Conservation (phyloP, 768 basidiomycete species). For the Rickenella mellea region DNA sequence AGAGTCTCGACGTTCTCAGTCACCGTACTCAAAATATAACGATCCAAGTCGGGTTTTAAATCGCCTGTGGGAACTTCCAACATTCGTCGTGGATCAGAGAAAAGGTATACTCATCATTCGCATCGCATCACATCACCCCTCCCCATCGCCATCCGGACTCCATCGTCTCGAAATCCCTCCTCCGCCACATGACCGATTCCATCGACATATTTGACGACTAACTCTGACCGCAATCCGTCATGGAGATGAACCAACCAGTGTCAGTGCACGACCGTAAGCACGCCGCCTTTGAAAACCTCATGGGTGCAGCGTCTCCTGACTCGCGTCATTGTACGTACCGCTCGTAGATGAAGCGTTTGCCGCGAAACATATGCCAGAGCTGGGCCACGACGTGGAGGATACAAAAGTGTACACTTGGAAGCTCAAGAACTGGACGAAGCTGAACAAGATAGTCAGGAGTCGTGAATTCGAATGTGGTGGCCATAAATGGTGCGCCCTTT, state of each 20-base stretch:
- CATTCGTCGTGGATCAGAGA: too few species aligned
- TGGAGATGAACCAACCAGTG: slow-evolving; percentile 80
- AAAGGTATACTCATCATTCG: too few species aligned
- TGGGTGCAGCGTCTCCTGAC: slow-evolving; percentile 13
- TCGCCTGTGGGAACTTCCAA: too few species aligned
- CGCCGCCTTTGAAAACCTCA: slow-evolving; percentile 5
- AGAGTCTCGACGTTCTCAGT: too few species aligned
- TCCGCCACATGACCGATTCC: slow-evolving; percentile 54
- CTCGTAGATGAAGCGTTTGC: slow-evolving; percentile 83
- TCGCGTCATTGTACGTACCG: slow-evolving; percentile 17
- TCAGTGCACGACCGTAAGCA: slow-evolving; percentile 79
- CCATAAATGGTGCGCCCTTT: slow-evolving; percentile 75
- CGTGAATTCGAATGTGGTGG: slow-evolving; percentile 96
- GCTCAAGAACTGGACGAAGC: slow-evolving; percentile 81
- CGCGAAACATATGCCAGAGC: slow-evolving; percentile 93
- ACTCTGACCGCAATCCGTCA: slow-evolving; percentile 46
- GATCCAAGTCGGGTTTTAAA: too few species aligned
- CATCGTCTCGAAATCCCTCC: slow-evolving; percentile 14
- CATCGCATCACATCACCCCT: slow-evolving; percentile 6
- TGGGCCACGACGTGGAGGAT: slow-evolving; percentile 96
- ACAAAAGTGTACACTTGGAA: slow-evolving; percentile 90
- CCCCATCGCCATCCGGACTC: slow-evolving; percentile 3
- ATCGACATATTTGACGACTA: slow-evolving; percentile 86
- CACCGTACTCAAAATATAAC: too few species aligned
- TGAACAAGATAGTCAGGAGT: slow-evolving; percentile 92